These are phyloP conservation scores for Monilinia aucupariae DNA, from an alignment of 2,329 filamentous ascomycete genomes.

Conservation along the genomic window DNA sequence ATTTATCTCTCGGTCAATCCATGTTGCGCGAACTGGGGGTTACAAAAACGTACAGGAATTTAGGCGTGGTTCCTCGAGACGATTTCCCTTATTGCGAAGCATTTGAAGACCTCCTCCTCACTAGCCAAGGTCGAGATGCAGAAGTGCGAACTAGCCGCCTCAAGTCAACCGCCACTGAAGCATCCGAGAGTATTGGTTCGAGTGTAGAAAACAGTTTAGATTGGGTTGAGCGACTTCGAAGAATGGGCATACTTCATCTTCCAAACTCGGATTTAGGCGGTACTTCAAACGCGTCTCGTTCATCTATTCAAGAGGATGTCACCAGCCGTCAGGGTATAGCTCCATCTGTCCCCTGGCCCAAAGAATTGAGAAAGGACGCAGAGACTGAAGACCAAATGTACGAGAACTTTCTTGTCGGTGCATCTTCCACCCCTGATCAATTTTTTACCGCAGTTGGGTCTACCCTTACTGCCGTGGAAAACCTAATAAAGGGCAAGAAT, in stretches of 20 bases:
- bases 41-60: too few relatives aligned
- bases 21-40: neutral
- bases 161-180: neutral
- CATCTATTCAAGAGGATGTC: neutral
- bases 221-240: slow-evolving; percentile 22
- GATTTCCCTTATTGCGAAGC: slow-evolving; percentile 30
- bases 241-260: slow-evolving; percentile 12
- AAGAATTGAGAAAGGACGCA: neutral
- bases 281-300: neutral
- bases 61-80: slow-evolving; percentile 1
- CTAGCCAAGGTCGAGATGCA: slow-evolving; percentile 16
- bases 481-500: slow-evolving; percentile 1
- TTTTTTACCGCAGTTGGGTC: slow-evolving; percentile 8
- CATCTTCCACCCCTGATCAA: slow-evolving; percentile 4
- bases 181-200: neutral
- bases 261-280: neutral
- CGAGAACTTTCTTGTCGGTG: slow-evolving; percentile 22
- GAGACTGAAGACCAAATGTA: slow-evolving; percentile 34
- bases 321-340: neutral
- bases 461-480: slow-evolving; percentile 3
- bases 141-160: neutral
- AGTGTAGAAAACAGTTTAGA: neutral
- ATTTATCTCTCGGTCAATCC: slow-evolving; percentile 19
- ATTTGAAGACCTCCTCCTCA: slow-evolving; percentile 33
- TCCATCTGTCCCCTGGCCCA: neutral